phyloP scores from a whole-genome alignment of 78 protist species.

The Andalucia godoyi region DNA sequence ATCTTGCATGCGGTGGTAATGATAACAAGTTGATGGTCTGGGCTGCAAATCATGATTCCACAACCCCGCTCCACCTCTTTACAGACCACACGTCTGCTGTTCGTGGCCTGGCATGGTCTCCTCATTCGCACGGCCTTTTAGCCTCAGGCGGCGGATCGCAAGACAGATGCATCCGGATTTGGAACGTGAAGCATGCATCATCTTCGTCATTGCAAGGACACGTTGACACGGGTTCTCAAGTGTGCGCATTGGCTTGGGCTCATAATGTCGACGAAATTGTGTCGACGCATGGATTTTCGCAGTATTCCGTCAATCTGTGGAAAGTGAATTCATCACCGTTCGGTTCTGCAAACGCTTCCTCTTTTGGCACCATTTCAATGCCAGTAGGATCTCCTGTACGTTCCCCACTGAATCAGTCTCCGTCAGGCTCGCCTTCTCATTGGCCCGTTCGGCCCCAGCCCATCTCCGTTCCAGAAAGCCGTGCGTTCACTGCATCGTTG shows the following conservation, averaged over 20 bases:
- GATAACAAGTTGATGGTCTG: constrained; percentile 94
- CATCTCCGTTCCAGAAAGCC: too few relatives aligned
- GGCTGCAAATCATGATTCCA: too few relatives aligned
- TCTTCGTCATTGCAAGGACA: constrained; percentile 54
- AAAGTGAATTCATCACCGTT: constrained; percentile 93
- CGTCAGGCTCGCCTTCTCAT: too few relatives aligned
- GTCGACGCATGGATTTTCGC: constrained; percentile 93
- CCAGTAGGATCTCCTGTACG: too few relatives aligned
- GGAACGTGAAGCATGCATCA: constrained; percentile 93
- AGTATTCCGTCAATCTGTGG: constrained; percentile 96
- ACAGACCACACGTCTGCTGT: constrained; percentile 84
- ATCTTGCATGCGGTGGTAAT: constrained; percentile 98
- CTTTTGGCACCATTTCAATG: too few relatives aligned
- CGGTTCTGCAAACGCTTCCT: too few relatives aligned
- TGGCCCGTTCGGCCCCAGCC: too few relatives aligned
- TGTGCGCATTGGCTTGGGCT: constrained; percentile 89
- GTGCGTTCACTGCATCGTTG: too few relatives aligned
- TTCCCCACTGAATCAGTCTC: too few relatives aligned
- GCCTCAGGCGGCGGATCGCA: constrained; percentile 99
- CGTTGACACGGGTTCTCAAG: constrained; percentile 86
- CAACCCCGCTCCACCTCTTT: constrained; percentile 38
- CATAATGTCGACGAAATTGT: constrained; percentile 79
- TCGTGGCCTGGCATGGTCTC: constrained; percentile 98
- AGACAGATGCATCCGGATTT: constrained; percentile 91
- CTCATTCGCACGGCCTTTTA: constrained; percentile 70